Percentiles rank a stretch among this genome's conserved stretches.
phyloP scores from a whole-genome alignment of 495 filamentous ascomycete genomes.

The Xylaria nigripes region DNA sequence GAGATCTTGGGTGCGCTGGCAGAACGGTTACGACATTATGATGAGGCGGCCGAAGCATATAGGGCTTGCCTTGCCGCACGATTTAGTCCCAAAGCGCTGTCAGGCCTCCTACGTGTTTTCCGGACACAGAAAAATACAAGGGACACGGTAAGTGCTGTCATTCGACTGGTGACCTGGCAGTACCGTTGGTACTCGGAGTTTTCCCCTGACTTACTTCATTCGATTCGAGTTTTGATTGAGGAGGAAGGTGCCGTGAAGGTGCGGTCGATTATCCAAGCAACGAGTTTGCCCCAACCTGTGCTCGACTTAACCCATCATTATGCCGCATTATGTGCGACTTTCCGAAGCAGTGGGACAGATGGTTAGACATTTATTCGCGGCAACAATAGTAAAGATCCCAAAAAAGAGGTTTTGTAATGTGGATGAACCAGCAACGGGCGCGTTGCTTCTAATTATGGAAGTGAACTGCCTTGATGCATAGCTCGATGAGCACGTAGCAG shows the following conservation, averaged over 20 bases:
- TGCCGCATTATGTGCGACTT: conserved; percentile 85
- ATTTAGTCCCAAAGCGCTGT: conserved; percentile 85
- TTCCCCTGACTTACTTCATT: conserved; percentile 76
- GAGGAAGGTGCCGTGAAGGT: conserved; percentile 97
- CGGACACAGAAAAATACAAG: conserved; percentile 63
- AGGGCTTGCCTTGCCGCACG: conserved; percentile 69
- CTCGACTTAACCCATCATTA: conserved; percentile 95
- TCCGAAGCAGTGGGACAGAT: conserved; percentile 90
- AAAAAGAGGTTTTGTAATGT: neutral
- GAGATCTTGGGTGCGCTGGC: conserved; percentile 93
- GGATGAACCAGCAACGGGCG: neutral
- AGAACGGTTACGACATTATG: conserved; percentile 78
- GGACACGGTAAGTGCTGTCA: conserved; percentile 68
- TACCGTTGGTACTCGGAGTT: conserved; percentile 99
- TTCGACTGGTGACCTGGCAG: conserved; percentile 90
- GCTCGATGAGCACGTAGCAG: neutral
- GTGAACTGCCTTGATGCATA: neutral
- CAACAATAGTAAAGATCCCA: neutral
- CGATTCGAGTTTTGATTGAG: conserved; percentile 87
- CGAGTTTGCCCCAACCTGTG: conserved; percentile 83
- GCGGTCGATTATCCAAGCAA: conserved; percentile 92
- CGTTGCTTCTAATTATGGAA: neutral
- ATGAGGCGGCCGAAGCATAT: conserved; percentile 89
- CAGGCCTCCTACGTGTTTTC: conserved; percentile 70
- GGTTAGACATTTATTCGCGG: conserved; percentile 40